Base-by-base conservation (phyloP, 768 basidiomycete species). In the Collybiopsis confluens region DNA sequence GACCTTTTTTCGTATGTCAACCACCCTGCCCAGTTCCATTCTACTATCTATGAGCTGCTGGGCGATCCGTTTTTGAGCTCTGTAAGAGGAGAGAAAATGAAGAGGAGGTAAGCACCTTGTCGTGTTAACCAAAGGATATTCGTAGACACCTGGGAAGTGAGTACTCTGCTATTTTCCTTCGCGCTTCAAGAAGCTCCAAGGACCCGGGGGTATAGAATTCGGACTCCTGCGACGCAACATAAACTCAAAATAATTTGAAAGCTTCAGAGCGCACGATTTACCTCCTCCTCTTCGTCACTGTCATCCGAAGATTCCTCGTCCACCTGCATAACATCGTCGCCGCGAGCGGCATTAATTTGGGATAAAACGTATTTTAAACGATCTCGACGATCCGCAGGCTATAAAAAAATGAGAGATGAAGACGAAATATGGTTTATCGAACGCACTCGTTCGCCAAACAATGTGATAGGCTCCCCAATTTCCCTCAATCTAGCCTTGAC, bases 201-300 rank as follows among this genome's bases (percentile, higher is more conserved):
- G 92, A 85, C 5, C 97, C 96, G 23, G 88, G 88, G 5, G 95
- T 88, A 68, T 95, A 98, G 74, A 98, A 99, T 65, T 99, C 97
- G 66, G 92, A 92, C 63, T 91, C 87, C 85, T 93, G 63, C 55
- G 57, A 44, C 52, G 47, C 30, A 33, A 33, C 13, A 33, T 33
- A 13, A 33, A 13, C 30, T 33, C 6, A 33, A 5, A 33, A 13
- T 33, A 10, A n/a, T n/a, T n/a, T n/a, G n/a, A n/a, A 26, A 21
- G 21, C 37, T 37, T 55, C 51, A 45, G 27, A 18, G 28, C 21
- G 13, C 52, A n/a, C 11, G 20, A 66, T 73, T 45, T 59, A 84
- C 87, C 8, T 21, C 47, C 47, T 48, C 47, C 72, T 89, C 90
- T 60, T 90, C 90, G 64, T 89, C 87, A 57, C 84, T 85, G 59